Conservation (phyloP, 331 rosid genomes). For the Stylosanthes scabra region DNA sequence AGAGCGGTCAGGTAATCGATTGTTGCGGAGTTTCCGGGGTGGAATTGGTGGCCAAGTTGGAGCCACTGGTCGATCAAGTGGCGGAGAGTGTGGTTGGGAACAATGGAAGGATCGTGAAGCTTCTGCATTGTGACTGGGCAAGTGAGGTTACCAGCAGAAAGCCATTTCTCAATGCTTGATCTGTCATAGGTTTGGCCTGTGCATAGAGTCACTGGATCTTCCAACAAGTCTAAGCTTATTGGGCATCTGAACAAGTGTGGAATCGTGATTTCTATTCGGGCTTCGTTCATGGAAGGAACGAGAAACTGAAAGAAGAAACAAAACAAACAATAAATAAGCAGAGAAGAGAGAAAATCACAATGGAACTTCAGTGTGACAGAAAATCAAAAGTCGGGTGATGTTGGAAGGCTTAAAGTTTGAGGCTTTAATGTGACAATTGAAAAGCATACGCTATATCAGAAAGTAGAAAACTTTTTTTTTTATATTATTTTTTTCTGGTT, state of each 20-base stretch:
- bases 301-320: slow-evolving; percentile 14
- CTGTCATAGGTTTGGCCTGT: slow-evolving; percentile 97
- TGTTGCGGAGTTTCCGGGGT: slow-evolving; percentile 47
- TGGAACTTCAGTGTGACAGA: slow-evolving; percentile 33
- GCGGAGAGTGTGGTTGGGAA: slow-evolving; percentile 90
- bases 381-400: slow-evolving; percentile 40
- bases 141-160: slow-evolving; percentile 84
- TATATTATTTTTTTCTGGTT: slow-evolving; percentile 4
- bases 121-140: slow-evolving; percentile 99
- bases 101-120: slow-evolving; percentile 81
- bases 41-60: slow-evolving; percentile 55
- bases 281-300: slow-evolving; percentile 63
- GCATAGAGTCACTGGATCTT: slow-evolving; percentile 91
- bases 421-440: slow-evolving; percentile 43
- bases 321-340: not conserved
- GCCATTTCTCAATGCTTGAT: slow-evolving; percentile 87
- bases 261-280: slow-evolving; percentile 61
- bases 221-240: slow-evolving; percentile 82
- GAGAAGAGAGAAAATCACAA: not conserved
- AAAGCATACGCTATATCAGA: slow-evolving; percentile 46
- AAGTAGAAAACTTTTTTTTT: slow-evolving; percentile 33
- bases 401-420: slow-evolving; percentile 34
- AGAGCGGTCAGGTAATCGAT: slow-evolving; percentile 63
- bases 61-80: slow-evolving; percentile 87
- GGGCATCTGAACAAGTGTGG: slow-evolving; percentile 94